Evolutionary conservation across 371 early-diverging fungal species (phyloP).

Genomic region (Circinella umbellata): DNA sequence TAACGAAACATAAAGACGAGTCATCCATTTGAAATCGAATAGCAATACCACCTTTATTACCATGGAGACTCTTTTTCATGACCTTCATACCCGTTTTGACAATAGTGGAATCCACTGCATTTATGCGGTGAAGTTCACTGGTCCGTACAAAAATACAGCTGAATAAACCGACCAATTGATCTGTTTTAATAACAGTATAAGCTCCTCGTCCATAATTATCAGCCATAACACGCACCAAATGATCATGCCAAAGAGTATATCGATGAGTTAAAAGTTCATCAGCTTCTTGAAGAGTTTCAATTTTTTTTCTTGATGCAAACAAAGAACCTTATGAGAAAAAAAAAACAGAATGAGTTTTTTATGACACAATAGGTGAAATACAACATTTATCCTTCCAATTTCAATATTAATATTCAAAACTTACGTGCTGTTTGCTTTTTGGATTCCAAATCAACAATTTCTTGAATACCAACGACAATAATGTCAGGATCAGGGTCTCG

Average conservation of each 20-base stretch:
- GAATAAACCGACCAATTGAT: slow-evolving; percentile 82
- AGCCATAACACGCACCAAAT: slow-evolving; percentile 58
- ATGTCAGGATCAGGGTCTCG: slow-evolving; percentile 77
- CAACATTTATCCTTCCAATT: too few relatives aligned
- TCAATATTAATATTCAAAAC: slow-evolving; percentile 8
- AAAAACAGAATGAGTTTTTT: neutral
- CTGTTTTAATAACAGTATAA: slow-evolving; percentile 74
- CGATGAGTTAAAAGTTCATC: slow-evolving; percentile 62
- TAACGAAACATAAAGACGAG: slow-evolving; percentile 84
- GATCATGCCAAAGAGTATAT: slow-evolving; percentile 74
- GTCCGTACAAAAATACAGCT: slow-evolving; percentile 72
- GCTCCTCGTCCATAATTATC: slow-evolving; percentile 47
- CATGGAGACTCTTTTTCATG: slow-evolving; percentile 63
- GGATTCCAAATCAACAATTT: slow-evolving; percentile 85
- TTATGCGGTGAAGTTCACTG: slow-evolving; percentile 30
- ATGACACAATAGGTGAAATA: too few relatives aligned
- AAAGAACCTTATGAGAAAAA: slow-evolving; percentile 52
- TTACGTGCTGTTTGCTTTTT: slow-evolving; percentile 73
- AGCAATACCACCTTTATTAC: slow-evolving; percentile 91
- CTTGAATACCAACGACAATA: slow-evolving; percentile 88
- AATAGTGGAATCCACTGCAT: slow-evolving; percentile 35
- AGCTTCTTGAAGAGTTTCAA: slow-evolving; percentile 47
- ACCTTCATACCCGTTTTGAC: slow-evolving; percentile 86
- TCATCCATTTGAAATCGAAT: slow-evolving; percentile 77
- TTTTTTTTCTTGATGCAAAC: slow-evolving; percentile 59